Evolutionary conservation across 768 basidiomycete genomes (phyloP), one percentile per base, ranked within the genome.

Genomic region (Coprinellus micaceus): DNA sequence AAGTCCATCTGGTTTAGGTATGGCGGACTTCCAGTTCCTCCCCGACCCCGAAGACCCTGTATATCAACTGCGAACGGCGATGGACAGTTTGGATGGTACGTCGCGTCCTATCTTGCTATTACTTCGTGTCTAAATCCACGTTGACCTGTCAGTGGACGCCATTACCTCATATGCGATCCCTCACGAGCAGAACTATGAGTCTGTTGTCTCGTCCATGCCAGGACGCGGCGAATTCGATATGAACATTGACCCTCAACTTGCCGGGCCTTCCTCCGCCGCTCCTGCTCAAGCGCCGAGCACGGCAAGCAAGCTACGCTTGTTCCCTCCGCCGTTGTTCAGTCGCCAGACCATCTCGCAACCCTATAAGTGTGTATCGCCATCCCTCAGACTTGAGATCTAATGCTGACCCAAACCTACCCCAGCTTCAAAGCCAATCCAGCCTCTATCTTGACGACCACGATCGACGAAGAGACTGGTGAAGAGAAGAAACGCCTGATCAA

Each of bases 1-100:
- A 49, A 57, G 13, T 45, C 33, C 13, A 56, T n/a, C 40, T 36
- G 19, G 22, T 53, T 29, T 56, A 98, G 96, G 86, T 56, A 93
- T 98, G 90, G 91, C 86, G 37, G 96, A 98, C 69, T 97, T 85
- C 67, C 94, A 97, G 69, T 97, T 85, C 69, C 81, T 86, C 58
- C 92, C 92, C 1, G 77, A 88, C 55, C 72, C 77, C 67, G 69
- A 82, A 13, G 93, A 96, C 64, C 85, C 88, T 2, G 72, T 92
- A 3, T 69, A 85, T 2, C 74, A 83, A 56, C 71, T 98, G 53
- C 84, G 91, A 3, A 62, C 77, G 12, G 82, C 91, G 0, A 87
- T 98, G 83, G 81, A 85, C 47, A 74, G 75, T 5, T 84, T 97
- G 80, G 88, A 98, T 61, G 89, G 96, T 96, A 65, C 53, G 81